phyloP scores from a whole-genome alignment of 805 yeast genomes.

The Candida fluviatilis region DNA sequence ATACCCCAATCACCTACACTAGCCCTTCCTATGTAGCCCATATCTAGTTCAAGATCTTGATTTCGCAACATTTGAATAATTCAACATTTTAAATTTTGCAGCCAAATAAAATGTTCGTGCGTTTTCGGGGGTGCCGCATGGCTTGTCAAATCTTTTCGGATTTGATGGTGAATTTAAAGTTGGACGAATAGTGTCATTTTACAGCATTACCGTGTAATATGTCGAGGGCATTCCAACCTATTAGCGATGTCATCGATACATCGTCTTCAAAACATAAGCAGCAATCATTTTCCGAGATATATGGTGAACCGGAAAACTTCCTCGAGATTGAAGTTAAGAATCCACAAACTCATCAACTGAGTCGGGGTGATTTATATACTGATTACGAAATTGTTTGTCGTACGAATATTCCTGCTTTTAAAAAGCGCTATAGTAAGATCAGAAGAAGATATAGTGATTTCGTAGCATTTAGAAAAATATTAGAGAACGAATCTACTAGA shows the following conservation, averaged over 20 bases:
- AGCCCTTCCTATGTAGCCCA: too few species aligned
- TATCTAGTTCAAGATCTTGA: too few species aligned
- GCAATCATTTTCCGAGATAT: constrained; percentile 75
- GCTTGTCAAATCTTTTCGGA: too few species aligned
- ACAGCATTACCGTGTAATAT: too few species aligned
- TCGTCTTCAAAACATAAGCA: constrained; percentile 34
- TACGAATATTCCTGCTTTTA: constrained; percentile 88
- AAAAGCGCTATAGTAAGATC: constrained; percentile 57
- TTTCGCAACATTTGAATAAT: too few species aligned
- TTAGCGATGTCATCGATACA: constrained; percentile 36
- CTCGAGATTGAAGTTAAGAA: constrained; percentile 84
- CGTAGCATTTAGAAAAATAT: constrained; percentile 68
- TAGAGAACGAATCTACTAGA: constrained; percentile 71
- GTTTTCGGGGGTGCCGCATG: too few species aligned
- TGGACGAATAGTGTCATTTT: too few species aligned
- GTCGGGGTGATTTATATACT: constrained; percentile 64
- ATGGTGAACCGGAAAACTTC: constrained; percentile 93
- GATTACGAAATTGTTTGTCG: constrained; percentile 89
- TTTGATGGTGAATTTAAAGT: too few species aligned
- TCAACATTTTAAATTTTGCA: neutral
- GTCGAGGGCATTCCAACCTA: constrained; percentile 41
- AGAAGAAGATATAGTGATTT: constrained; percentile 89
- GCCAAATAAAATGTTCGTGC: too few species aligned
- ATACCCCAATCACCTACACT: too few species aligned
- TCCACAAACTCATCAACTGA: constrained; percentile 70